A percentile compares a stretch with the other conserved stretches of the same genome.
Conservation (phyloP, 2,329 filamentous ascomycete species). For the Penicillium sp. region DNA sequence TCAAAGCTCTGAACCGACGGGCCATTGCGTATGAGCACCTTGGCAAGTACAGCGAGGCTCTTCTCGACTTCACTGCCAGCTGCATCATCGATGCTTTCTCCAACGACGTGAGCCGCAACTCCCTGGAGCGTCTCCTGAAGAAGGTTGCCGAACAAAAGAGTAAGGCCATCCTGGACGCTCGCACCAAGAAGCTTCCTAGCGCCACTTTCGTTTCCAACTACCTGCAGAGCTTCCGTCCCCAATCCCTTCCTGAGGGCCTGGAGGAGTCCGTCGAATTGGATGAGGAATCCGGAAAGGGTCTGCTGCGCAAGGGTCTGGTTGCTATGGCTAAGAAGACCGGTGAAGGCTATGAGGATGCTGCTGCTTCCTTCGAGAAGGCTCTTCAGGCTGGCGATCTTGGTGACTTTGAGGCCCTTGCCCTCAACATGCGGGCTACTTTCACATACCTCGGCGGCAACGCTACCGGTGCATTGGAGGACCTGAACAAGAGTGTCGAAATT, state of each 20-base stretch:
- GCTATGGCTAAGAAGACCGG: constrained; percentile 84
- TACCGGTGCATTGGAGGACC: constrained; percentile 76
- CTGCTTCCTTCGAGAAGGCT: constrained; percentile 83
- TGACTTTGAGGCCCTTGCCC: constrained; percentile 84
- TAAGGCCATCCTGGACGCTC: constrained; percentile 80
- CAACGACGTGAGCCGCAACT: constrained; percentile 84
- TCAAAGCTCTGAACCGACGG: constrained; percentile 95
- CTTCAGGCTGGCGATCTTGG: constrained; percentile 79
- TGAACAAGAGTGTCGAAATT: constrained; percentile 91
- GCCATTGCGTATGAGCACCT: constrained; percentile 97
- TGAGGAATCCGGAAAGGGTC: constrained; percentile 79
- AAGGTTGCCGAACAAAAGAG: constrained; percentile 96
- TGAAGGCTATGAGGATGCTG: constrained; percentile 89
- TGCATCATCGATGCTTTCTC: constrained; percentile 99
- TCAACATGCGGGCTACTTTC: constrained; percentile 97
- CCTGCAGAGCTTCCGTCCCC: constrained; percentile 93
- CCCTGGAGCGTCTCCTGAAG: constrained; percentile 91
- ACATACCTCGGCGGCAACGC: constrained; percentile 90
- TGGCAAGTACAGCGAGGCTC: constrained; percentile 86
- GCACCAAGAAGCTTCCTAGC: constrained; percentile 86
- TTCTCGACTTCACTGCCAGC: constrained; percentile 96
- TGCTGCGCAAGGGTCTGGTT: constrained; percentile 80
- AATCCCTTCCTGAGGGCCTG: constrained; percentile 76
- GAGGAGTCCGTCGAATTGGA: constrained; percentile 79
- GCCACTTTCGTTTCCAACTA: constrained; percentile 98